Percentiles rank a stretch among this genome's conserved stretches.
phyloP scores from a whole-genome alignment of 805 yeast species.

The Candida coquimbonensis region DNA sequence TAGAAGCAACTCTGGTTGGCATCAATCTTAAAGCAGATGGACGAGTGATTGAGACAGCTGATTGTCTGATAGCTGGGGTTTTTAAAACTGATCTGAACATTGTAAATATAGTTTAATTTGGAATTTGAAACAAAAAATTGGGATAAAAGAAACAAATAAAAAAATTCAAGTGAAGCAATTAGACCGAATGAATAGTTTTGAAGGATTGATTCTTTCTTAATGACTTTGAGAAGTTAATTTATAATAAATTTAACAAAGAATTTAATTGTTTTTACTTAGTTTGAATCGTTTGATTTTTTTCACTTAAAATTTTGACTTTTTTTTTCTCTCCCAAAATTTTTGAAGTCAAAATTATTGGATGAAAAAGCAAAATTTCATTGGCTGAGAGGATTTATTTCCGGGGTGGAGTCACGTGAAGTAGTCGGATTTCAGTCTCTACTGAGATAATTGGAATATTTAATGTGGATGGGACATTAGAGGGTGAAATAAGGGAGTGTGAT shows the following conservation, averaged over 20 bases:
- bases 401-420: background rate
- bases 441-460: too few species aligned
- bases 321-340: slow-evolving; percentile 1
- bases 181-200: too few species aligned
- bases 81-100: slow-evolving; percentile 16
- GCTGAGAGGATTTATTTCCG: slow-evolving; percentile 1
- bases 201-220: background rate
- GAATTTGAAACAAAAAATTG: too few species aligned
- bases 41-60: slow-evolving; percentile 12
- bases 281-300: slow-evolving; percentile 11
- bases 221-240: background rate
- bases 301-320: background rate
- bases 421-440: background rate
- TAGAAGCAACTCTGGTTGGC: slow-evolving; percentile 18
- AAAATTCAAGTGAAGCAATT: too few species aligned
- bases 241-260: background rate
- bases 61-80: slow-evolving; percentile 16
- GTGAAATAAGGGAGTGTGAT: too few species aligned
- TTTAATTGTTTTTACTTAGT: background rate
- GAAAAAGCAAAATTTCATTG: slow-evolving; percentile 11
- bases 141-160: too few species aligned
- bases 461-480: too few species aligned
- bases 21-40: slow-evolving; percentile 11
- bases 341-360: slow-evolving; percentile 4
- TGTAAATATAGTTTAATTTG: background rate